These are phyloP conservation scores for Mycena venus DNA, from an alignment of 768 basidiomycete genomes.

Conservation along the genomic window DNA sequence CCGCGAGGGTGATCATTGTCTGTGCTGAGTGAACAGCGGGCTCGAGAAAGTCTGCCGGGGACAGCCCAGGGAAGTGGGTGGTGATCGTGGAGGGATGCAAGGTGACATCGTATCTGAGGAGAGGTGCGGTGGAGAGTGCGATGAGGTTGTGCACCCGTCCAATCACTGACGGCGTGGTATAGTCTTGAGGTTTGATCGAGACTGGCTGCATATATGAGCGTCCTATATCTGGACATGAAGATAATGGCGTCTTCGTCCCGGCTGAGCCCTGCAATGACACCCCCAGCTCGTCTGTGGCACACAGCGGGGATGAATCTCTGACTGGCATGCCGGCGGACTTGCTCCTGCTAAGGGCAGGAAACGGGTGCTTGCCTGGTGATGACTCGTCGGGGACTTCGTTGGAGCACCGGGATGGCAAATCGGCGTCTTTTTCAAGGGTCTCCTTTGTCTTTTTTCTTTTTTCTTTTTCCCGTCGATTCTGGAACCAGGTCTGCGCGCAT, in stretches of 20 bases:
- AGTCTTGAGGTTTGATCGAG: no score
- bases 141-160: background rate
- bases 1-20: background rate
- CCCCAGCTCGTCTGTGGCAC: no score
- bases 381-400: conserved; percentile 36
- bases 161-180: no score
- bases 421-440: conserved; percentile 42
- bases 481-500: conserved; percentile 86
- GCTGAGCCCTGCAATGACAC: no score
- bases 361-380: conserved; percentile 17
- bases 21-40: background rate
- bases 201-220: no score
- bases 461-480: conserved; percentile 91
- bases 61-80: background rate
- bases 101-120: background rate
- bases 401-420: conserved; percentile 38
- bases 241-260: no score
- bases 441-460: conserved; percentile 74
- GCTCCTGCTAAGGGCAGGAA: conserved; percentile 29
- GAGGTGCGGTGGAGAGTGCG: background rate
- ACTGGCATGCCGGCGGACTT: conserved; percentile 28
- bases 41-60: background rate
- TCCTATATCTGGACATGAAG: no score
- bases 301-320: conserved; percentile 50
- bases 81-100: background rate